phyloP scores from a whole-genome alignment of 345 rosid species.

The Euclidium syriacum region DNA sequence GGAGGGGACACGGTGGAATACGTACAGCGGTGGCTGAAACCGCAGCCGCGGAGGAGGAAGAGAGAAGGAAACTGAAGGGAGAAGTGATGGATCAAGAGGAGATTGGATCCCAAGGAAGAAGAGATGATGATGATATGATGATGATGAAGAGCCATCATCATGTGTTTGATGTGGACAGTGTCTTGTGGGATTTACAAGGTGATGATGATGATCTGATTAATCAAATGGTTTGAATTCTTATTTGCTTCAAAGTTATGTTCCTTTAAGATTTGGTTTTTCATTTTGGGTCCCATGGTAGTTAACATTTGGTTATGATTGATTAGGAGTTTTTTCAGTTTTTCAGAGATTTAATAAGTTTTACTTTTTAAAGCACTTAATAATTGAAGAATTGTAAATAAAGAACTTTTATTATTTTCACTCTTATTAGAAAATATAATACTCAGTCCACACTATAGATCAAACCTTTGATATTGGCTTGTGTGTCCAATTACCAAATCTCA shows the following conservation, averaged over 20 bases:
- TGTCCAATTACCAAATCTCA: too few relatives aligned
- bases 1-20: conserved; percentile 32
- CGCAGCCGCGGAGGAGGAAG: conserved; percentile 21
- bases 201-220: conserved; percentile 72
- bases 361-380: conserved; percentile 4
- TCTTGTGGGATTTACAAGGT: conserved; percentile 77
- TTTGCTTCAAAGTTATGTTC: background rate
- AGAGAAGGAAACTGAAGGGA: conserved; percentile 37
- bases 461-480: background rate
- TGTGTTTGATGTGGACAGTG: conserved; percentile 66
- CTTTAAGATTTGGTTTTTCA: conserved; percentile 2
- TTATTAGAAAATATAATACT: background rate
- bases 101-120: conserved; percentile 43
- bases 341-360: conserved; percentile 8
- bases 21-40: conserved; percentile 28
- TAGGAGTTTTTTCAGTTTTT: conserved; percentile 12
- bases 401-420: background rate
- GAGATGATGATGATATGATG: conserved; percentile 41
- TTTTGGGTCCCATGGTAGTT: conserved; percentile 13
- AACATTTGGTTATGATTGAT: conserved; percentile 6
- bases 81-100: conserved; percentile 60
- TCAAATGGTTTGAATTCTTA: conserved; percentile 42
- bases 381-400: conserved; percentile 7
- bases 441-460: background rate
- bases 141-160: conserved; percentile 27